Conservation (phyloP, 805 yeast genomes). For the Brettanomyces anomalus region DNA sequence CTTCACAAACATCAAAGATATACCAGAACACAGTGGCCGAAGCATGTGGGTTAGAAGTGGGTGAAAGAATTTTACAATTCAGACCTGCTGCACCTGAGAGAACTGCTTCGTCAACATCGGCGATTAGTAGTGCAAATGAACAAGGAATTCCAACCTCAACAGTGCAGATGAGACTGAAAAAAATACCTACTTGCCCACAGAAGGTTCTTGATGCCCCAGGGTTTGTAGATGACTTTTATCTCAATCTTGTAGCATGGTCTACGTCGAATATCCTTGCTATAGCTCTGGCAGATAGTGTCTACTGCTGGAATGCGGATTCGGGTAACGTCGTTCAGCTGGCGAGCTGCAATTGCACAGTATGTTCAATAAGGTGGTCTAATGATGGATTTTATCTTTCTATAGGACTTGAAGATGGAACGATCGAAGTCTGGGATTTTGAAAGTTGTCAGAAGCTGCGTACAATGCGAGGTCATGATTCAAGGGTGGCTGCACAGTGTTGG, state of each 20-base stretch:
- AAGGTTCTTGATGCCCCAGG: slow-evolving; percentile 96
- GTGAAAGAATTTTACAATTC: slow-evolving; percentile 76
- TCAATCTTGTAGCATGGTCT: slow-evolving; percentile 86
- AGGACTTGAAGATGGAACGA: slow-evolving; percentile 73
- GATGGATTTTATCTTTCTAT: slow-evolving; percentile 82
- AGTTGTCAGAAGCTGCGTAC: slow-evolving; percentile 66
- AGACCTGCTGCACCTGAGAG: slow-evolving; percentile 78
- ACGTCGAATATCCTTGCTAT: slow-evolving; percentile 72
- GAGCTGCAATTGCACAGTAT: slow-evolving; percentile 44
- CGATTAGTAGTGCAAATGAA: slow-evolving; percentile 10
- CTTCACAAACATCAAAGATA: slow-evolving; percentile 42
- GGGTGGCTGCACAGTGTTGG: slow-evolving; percentile 86
- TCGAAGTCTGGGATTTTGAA: slow-evolving; percentile 93
- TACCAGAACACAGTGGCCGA: slow-evolving; percentile 82
- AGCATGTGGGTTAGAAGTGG: slow-evolving; percentile 85
- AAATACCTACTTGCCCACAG: slow-evolving; percentile 81
- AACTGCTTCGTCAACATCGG: slow-evolving; percentile 13
- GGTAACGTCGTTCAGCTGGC: slow-evolving; percentile 65
- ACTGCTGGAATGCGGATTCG: slow-evolving; percentile 84
- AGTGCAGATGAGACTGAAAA: slow-evolving; percentile 63
- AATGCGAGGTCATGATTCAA: slow-evolving; percentile 62
- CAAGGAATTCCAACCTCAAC: slow-evolving; percentile 29
- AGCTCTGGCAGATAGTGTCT: slow-evolving; percentile 76
- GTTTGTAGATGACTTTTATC: slow-evolving; percentile 82
- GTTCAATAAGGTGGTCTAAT: slow-evolving; percentile 83